phyloP scores from a whole-genome alignment of 202 grass and related monocot genomes.

The Brachypodium distachyon region DNA sequence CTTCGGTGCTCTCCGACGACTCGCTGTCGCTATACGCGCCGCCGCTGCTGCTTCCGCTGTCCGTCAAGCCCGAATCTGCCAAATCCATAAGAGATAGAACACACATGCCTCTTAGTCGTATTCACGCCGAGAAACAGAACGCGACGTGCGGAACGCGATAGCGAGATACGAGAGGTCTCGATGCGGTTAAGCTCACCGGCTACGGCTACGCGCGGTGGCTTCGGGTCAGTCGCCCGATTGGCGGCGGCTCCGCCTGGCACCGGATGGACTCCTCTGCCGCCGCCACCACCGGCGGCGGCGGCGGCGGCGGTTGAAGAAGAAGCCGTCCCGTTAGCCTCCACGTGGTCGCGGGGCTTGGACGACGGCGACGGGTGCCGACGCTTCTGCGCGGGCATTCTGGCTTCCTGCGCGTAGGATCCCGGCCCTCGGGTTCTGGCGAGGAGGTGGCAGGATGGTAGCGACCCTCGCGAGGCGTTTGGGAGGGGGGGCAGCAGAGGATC shows the following conservation, averaged over 20 bases:
- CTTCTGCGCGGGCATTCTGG: constrained; percentile 88
- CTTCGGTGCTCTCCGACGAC: constrained; percentile 31
- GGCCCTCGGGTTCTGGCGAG: neutral
- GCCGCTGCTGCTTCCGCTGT: constrained; percentile 4
- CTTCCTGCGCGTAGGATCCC: constrained; percentile 23
- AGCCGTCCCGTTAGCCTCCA: constrained; percentile 11
- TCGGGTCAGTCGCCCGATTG: constrained; percentile 25
- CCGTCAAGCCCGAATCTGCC: constrained; percentile 52
- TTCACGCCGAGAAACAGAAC: constrained; percentile 11
- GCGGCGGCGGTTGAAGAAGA: neutral
- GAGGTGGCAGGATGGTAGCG: neutral
- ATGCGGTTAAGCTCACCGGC: constrained; percentile 35
- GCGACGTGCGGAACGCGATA: constrained; percentile 16
- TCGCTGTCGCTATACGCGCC: constrained; percentile 38
- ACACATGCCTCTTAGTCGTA: constrained; percentile 17
- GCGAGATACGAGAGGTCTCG: constrained; percentile 2
- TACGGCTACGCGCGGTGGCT: constrained; percentile 26
- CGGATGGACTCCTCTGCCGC: constrained; percentile 6
- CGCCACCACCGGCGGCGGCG: constrained; percentile 18
- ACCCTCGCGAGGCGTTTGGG: neutral
- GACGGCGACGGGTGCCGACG: constrained; percentile 26
- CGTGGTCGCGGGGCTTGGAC: constrained; percentile 28
- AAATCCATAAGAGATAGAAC: constrained; percentile 18
- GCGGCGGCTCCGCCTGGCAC: constrained; percentile 16
- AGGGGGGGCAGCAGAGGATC: constrained; percentile 6